These are phyloP conservation scores for Solioccasus polychromus DNA, from an alignment of 768 basidiomycete genomes.

Conservation along the genomic window DNA sequence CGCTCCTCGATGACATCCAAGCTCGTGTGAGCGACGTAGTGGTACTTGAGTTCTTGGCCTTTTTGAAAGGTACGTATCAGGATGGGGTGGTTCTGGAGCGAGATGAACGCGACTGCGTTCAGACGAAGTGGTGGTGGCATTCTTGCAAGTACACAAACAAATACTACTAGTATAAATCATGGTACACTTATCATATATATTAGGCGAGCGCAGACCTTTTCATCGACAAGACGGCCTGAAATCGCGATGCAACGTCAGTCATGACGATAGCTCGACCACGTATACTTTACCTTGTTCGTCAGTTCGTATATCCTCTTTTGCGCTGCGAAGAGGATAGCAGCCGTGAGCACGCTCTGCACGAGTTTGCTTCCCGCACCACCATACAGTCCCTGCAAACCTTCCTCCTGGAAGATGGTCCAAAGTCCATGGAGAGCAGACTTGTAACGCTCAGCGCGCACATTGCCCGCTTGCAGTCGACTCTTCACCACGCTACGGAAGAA, in stretches of 20 bases:
- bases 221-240: constrained; percentile 15
- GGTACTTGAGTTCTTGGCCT: constrained; percentile 71
- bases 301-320: constrained; percentile 80
- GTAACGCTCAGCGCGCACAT: constrained; percentile 65
- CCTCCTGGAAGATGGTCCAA: constrained; percentile 71
- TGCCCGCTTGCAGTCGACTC: constrained; percentile 75
- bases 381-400: constrained; percentile 83
- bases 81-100: constrained; percentile 76
- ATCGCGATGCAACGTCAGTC: constrained; percentile 4
- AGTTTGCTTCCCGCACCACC: constrained; percentile 87
- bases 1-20: constrained; percentile 91
- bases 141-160: too few species aligned
- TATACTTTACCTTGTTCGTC: constrained; percentile 47
- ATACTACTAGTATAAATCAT: too few species aligned
- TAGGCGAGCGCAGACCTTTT: constrained; percentile 3
- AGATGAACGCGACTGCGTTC: constrained; percentile 84
- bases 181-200: background rate
- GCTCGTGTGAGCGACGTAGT: constrained; percentile 88
- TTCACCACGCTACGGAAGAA: constrained; percentile 62
- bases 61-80: constrained; percentile 71
- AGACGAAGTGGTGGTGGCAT: constrained; percentile 72
- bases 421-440: constrained; percentile 75
- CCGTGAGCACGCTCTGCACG: constrained; percentile 87
- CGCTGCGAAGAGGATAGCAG: constrained; percentile 88
- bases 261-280: background rate